Percentiles rank a stretch among this genome's conserved stretches.
Conservation (phyloP, 768 basidiomycete species). For the Tricholoma furcatifolium region DNA sequence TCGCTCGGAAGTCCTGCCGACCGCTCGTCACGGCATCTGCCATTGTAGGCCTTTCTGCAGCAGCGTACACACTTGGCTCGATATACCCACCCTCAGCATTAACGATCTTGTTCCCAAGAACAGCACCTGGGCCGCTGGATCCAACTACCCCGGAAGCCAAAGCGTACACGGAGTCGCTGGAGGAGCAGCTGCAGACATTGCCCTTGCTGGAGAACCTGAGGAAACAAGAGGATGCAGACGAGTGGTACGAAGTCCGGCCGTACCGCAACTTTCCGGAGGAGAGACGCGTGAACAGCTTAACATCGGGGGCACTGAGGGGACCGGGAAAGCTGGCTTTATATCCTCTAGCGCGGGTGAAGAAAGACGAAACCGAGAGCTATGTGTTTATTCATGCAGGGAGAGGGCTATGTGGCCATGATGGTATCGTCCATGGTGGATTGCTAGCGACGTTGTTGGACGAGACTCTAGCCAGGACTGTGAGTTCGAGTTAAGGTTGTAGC, state of each 20-base stretch:
- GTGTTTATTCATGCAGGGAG: slow-evolving; percentile 81
- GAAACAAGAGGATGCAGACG: slow-evolving; percentile 42
- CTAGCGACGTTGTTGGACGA: slow-evolving; percentile 92
- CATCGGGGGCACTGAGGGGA: slow-evolving; percentile 82
- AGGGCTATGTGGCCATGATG: slow-evolving; percentile 89
- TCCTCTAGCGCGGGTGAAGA: slow-evolving; percentile 71
- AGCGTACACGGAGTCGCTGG: slow-evolving; percentile 58
- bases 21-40: slow-evolving; percentile 24
- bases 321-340: slow-evolving; percentile 82
- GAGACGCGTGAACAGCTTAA: slow-evolving; percentile 77
- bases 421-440: slow-evolving; percentile 91
- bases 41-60: slow-evolving; percentile 32
- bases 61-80: slow-evolving; percentile 55
- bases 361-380: slow-evolving; percentile 73
- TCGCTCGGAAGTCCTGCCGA: slow-evolving; percentile 19
- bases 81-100: slow-evolving; percentile 69
- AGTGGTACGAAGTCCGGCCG: slow-evolving; percentile 83
- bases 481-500: slow-evolving; percentile 7
- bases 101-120: slow-evolving; percentile 71
- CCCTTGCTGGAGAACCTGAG: slow-evolving; percentile 48
- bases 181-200: slow-evolving; percentile 65
- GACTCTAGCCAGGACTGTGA: slow-evolving; percentile 73
- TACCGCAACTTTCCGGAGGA: slow-evolving; percentile 70
- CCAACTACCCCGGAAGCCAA: slow-evolving; percentile 56
- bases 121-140: slow-evolving; percentile 69